Base-by-base conservation (phyloP, 129 eudicot species). In the Chrysanthemum lavandulifolium region DNA sequence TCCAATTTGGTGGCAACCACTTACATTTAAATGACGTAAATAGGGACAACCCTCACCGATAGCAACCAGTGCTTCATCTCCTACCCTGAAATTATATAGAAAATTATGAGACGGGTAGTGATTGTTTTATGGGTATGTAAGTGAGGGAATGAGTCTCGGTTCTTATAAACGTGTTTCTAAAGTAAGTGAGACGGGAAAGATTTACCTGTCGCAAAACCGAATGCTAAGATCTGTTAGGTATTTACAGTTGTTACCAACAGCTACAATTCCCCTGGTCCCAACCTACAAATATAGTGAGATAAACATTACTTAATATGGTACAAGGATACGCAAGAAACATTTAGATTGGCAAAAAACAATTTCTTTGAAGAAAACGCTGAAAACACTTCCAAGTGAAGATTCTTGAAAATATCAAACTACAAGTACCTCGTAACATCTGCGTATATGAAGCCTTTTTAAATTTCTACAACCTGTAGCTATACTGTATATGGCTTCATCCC, bases 1-100 rank as follows among this genome's bases (percentile, higher is more conserved):
- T 59, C 92, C 92, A 47, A 93, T 87, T 70, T 83, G 90, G 69
- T 90, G 88, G 85, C 98, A 93, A 72, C 98, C 98, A 73, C 97
- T 89, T 21, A 93, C 95, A 71, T 93, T 93, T 77, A 93, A 63
- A 74, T 85, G 90, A 1, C 79, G 88, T 65, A 93, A 86, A 56
- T 51, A 72, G 66, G 92, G 81, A 81, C 95, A 90, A 69, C 98
- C 96, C 51, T 82, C 77, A n/a, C 98, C 92, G 54, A 93, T 76
- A 67, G 98, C 87, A 68, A 90, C 69, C 61, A 93, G 77, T 55
- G 96, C 96, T 55, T 86, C 92, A 68, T 93, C 95, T 72, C 97
- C 97, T 67, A 93, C 91, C 84, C 98, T 93, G 92, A 19, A 45
- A 70, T 40, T 40, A 68, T 53, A 29, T 65, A 31, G 53, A 16